A percentile compares a stretch with the other conserved stretches of the same genome.
These are phyloP conservation scores for Solanum virginianum DNA, from an alignment of 257 asterid genomes.

Conservation along the genomic window DNA sequence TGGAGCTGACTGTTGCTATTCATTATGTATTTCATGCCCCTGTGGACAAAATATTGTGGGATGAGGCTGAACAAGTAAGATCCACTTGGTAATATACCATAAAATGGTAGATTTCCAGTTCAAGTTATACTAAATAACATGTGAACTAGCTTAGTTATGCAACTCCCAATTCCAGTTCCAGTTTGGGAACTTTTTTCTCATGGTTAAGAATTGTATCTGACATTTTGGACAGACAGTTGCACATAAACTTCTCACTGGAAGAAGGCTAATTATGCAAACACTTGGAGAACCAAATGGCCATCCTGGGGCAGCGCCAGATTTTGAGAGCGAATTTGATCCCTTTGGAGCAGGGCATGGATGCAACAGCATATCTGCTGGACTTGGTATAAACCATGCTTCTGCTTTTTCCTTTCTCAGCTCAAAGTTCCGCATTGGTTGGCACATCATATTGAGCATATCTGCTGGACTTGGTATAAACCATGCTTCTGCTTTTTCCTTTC, in stretches of 20 bases:
- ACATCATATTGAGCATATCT: too few relatives aligned
- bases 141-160: not conserved
- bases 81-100: not conserved
- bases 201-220: not conserved
- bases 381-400: slow-evolving; percentile 36
- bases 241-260: slow-evolving; percentile 88
- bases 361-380: slow-evolving; percentile 87
- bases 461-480: slow-evolving; percentile 70
- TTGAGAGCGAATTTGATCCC: slow-evolving; percentile 42
- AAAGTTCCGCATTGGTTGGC: too few relatives aligned
- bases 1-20: slow-evolving; percentile 74
- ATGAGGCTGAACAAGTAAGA: slow-evolving; percentile 82
- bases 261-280: slow-evolving; percentile 34
- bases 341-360: slow-evolving; percentile 87
- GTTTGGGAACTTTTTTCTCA: not conserved
- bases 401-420: not conserved
- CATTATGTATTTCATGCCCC: slow-evolving; percentile 80
- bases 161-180: not conserved
- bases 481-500: slow-evolving; percentile 1
- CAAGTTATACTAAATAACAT: not conserved
- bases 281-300: slow-evolving; percentile 17
- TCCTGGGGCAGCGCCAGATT: slow-evolving; percentile 19
- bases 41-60: slow-evolving; percentile 83
- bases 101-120: not conserved
- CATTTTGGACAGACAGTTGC: slow-evolving; percentile 54